Evolutionary conservation across 805 yeast genomes (phyloP), one percentile per base, ranked within the genome.

Genomic region (Candida saitoana): DNA sequence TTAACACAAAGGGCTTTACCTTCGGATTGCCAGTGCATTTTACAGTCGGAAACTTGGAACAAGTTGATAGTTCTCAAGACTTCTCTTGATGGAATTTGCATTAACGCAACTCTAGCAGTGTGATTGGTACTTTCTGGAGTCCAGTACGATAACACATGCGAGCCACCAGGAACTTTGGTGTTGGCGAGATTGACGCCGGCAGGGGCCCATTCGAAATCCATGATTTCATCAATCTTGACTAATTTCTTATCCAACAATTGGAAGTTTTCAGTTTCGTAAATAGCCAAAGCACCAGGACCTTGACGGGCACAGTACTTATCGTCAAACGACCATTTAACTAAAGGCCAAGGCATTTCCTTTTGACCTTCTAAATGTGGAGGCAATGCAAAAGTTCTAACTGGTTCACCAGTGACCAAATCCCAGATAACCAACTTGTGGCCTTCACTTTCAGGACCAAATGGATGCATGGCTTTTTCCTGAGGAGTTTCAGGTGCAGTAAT

Each of bases 131-230:
- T 70, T 71, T 93, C 99, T 42, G 99, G 99, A 36, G 96, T 89
- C 99, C 99, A 93, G 72, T 84, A 93, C 24, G 95, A 82, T 52
- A 93, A 74, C 27, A 89, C 69, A 54, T 82, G 82, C 43, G 82
- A 81, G 41, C 75, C 76, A 34, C 71, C 74, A 44, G 74, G 79
- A 31, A 61, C 69, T 44, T 69, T 74, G 41, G 79, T 67, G 44
- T 76, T 77, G 35, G 80, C 77, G 42, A 87, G 73, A 52, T 77
- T 72, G 40, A 88, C 86, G 51, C 87, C 85, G 18, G 88, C 82
- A 46, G 99, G 99, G 19, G 97, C 89, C 78, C 91, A 93, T 63
- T 88, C 95, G 57, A 93, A 93, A 65, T 90, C 96, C 56, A 80
- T 80, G 49, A 93, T 77, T 43, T 89, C 95, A 18, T 85, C 86